Evolutionary conservation across 768 basidiomycete species (phyloP), one percentile per base, ranked within the genome.

Genomic region (Serpula lacrymans): DNA sequence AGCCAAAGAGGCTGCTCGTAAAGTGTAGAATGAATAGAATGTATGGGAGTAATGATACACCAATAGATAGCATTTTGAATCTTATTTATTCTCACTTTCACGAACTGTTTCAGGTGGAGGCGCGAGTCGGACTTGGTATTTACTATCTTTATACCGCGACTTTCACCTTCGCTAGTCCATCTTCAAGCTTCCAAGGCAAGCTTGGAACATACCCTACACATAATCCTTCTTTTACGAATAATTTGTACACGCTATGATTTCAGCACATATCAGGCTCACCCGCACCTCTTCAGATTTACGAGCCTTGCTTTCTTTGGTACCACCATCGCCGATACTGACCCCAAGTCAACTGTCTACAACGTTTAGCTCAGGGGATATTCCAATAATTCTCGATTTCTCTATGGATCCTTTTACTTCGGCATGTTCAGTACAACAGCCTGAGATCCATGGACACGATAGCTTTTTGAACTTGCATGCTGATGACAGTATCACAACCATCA

Each of bases 331-430:
- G 9, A 58, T 72, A 34, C 50, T 75, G 41, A 67, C 51, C 17
- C 58, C 72, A n/a, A 59, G 60, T 32, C 54, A 60, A 18, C 45
- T 73, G 34, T 43, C 58, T 20, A 54, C 60, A 41, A 57, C 64
- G 5, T 60, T 55, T 47, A 70, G 70, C 21, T 74, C 71, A 24
- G 72, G 68, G 23, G 67, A 73, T 36, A 78, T 80, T 41, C 77
- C 75, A n/a, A 64, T 80, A 27, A 50, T 74, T 43, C 60, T 76
- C 39, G 69, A 72, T 33, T 39, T 42, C 18, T 38, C 35, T 4
- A 10, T 37, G 13, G 42, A 43, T 32, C 41, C 46, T 28, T 50
- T 41, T 21, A 41, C n/a, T 24, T 40, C 41, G 25, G 36, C 41
- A 6, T 33, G 31, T n/a, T n/a, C n/a, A n/a, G n/a, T n/a, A n/a